Conservation (phyloP, 2,329 filamentous ascomycete species). For the Colletotrichum sp. region DNA sequence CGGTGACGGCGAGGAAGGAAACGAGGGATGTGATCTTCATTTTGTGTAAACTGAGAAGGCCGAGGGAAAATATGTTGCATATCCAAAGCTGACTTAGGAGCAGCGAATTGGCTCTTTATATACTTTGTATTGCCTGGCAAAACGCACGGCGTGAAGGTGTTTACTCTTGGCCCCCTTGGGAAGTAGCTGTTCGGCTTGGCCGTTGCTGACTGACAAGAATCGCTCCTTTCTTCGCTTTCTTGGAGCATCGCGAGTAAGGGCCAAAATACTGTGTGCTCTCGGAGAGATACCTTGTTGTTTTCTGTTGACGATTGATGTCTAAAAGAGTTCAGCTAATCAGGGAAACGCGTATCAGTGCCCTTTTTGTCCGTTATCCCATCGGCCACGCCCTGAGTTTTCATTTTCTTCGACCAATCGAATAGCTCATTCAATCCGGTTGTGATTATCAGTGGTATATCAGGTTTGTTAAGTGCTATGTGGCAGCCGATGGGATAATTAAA, state of each 20-base stretch:
- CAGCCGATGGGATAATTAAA: background rate
- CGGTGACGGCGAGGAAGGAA: background rate
- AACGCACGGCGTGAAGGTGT: background rate
- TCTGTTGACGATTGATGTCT: background rate
- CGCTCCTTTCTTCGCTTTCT: background rate
- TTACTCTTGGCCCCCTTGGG: background rate
- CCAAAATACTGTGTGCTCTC: background rate
- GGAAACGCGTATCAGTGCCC: background rate
- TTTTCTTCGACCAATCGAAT: background rate
- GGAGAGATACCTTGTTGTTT: background rate
- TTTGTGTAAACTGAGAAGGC: background rate
- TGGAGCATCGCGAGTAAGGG: background rate
- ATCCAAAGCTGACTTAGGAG: background rate
- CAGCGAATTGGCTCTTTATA: background rate
- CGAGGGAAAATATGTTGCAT: background rate
- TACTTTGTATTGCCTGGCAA: background rate
- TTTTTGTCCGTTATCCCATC: background rate
- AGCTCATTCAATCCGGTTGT: background rate
- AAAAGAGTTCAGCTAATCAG: background rate
- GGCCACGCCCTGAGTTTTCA: background rate
- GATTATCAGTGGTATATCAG: background rate
- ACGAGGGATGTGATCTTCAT: background rate
- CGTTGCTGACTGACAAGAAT: background rate
- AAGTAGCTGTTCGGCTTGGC: background rate
- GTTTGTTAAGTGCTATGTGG: background rate